Conservation (phyloP, 768 basidiomycete genomes). For the Pleurotus tuber-regium region DNA sequence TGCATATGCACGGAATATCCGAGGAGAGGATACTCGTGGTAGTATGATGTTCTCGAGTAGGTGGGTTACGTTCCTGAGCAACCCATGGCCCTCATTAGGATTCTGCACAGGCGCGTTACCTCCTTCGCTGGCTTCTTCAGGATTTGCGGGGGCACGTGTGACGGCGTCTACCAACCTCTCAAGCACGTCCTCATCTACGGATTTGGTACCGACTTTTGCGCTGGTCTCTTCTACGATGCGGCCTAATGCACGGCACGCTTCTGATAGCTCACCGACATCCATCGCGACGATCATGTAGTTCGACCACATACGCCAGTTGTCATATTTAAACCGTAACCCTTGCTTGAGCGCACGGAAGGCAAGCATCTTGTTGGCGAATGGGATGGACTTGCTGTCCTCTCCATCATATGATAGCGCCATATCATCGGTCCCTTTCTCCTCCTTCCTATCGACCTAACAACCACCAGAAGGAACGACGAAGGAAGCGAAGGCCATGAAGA, state of each 20-base stretch:
- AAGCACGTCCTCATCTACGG: conserved; percentile 84
- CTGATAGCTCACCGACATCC: conserved; percentile 89
- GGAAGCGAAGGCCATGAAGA: conserved; percentile 11
- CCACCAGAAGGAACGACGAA: conserved; percentile 4
- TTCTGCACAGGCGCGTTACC: conserved; percentile 26
- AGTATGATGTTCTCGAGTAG: conserved; percentile 80
- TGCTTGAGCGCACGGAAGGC: conserved; percentile 93
- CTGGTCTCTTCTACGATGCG: conserved; percentile 81
- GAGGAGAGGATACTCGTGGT: conserved; percentile 73
- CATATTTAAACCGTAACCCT: conserved; percentile 79
- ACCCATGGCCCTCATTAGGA: conserved; percentile 65
- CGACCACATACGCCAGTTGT: conserved; percentile 98
- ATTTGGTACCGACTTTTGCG: conserved; percentile 43
- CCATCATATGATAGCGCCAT: conserved; percentile 14
- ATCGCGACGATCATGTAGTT: conserved; percentile 95
- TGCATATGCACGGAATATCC: conserved; percentile 83
- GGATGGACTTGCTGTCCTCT: conserved; percentile 33
- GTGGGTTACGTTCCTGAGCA: conserved; percentile 63
- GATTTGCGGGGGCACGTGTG: conserved; percentile 48
- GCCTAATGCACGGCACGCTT: conserved; percentile 79
- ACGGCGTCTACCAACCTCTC: conserved; percentile 89
- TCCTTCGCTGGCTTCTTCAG: conserved; percentile 28
- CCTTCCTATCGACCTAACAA: conserved; percentile 3
- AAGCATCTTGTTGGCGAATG: conserved; percentile 76
- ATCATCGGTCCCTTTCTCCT: neutral